Evolutionary conservation across 164 flowering plant genomes (phyloP), one percentile per base, ranked within the genome.

Genomic region (Houttuynia cordata): DNA sequence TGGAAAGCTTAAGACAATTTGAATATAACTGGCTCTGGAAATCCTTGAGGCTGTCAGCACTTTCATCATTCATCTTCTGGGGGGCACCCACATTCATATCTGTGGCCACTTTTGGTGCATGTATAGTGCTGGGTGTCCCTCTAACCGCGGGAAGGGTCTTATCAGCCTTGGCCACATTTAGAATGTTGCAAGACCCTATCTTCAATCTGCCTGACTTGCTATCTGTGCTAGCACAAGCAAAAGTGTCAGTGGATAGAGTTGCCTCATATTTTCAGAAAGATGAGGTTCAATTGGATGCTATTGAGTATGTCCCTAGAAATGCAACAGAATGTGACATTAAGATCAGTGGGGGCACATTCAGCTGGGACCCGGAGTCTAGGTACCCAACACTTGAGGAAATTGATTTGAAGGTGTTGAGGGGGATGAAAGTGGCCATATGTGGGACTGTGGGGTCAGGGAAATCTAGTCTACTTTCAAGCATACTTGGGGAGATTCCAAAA

Each of bases 401-500:
- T 72, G 56, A 84, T 17, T 65, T 93, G 56, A 71, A 67, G 65
- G 88, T 81, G 62, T 83, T 73, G 72, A 81, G 78, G 61, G 98
- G 97, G 25, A 89, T 83, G 94, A 93, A 83, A 70, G 96, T 92
- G 61, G 98, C 96, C 17, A 69, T 93, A 58, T 89, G 96, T 77
- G 97, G 97, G 24, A 82, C 88, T 5, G 98, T 93, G 10, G 98
- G 98, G 34, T 86, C 96, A 23, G 97, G 98, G 54, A 93, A 93
- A 71, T 89, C 98, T 24, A 93, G 96, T 69, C 61, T 93, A 61
- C 81, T 93, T 8, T 83, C 96, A 30, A 72, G 85, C 79, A 74
- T 93, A 61, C 79, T 93, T 8, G 97, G 98, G 49, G 98, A 93
- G 72, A 84, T 89, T 58, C 72, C 80, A 12, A 89, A 79, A 73